phyloP scores from a whole-genome alignment of 306 rosid genomes.

The Lotus japonicus region DNA sequence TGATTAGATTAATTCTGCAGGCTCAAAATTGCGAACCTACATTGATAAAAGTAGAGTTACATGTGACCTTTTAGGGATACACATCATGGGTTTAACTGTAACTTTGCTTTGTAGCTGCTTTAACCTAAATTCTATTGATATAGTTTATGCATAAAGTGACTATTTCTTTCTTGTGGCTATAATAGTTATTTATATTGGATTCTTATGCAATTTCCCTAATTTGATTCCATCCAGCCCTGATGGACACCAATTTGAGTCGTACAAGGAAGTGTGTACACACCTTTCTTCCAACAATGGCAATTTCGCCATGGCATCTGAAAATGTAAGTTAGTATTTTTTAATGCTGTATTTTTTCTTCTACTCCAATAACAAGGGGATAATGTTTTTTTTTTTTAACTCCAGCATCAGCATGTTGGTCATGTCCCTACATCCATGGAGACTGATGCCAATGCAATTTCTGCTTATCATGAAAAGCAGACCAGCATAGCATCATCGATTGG shows the following conservation, averaged over 20 bases:
- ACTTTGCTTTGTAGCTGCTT: conserved; percentile 4
- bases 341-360: neutral
- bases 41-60: neutral
- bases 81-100: neutral
- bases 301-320: conserved; percentile 29
- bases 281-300: conserved; percentile 31
- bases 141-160: neutral
- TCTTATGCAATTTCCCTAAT: conserved; percentile 35
- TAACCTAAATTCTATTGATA: neutral
- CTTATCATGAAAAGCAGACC: conserved; percentile 30
- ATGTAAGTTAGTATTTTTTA: conserved; percentile 43
- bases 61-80: neutral
- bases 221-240: conserved; percentile 62
- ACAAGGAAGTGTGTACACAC: conserved; percentile 61
- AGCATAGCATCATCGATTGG: conserved; percentile 23
- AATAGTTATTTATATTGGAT: conserved; percentile 6
- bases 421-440: conserved; percentile 26
- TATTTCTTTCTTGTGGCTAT: conserved; percentile 18
- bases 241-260: conserved; percentile 67
- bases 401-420: conserved; percentile 31
- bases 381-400: conserved; percentile 4
- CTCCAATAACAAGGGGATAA: neutral
- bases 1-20: neutral
- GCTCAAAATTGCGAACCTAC: neutral
- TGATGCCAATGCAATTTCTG: conserved; percentile 28